A percentile compares a stretch with the other conserved stretches of the same genome.
Evolutionary conservation across 345 rosid species (phyloP).

Genomic region (Erysimum cheiranthoides): DNA sequence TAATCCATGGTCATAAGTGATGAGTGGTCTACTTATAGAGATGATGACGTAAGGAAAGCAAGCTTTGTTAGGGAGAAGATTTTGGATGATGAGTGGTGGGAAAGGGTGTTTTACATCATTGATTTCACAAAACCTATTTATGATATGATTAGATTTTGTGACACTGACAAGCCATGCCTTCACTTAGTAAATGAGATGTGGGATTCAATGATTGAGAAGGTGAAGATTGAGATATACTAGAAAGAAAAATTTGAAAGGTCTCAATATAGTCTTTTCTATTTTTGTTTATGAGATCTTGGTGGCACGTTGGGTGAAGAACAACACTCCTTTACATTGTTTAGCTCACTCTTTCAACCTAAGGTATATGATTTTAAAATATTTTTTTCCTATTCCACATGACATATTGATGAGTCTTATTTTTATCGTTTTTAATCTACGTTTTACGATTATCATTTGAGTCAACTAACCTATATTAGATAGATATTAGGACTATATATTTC

Average conservation of each 20-base stretch:
- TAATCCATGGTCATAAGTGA: not conserved
- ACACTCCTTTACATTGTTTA: not conserved
- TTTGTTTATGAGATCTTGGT: not conserved
- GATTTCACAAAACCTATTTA: not conserved
- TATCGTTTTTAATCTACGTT: too few species aligned
- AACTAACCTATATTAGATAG: too few species aligned
- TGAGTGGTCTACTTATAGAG: not conserved
- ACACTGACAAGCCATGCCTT: not conserved
- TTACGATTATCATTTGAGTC: too few species aligned
- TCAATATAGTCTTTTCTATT: not conserved
- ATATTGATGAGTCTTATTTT: too few species aligned
- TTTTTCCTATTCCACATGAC: too few species aligned
- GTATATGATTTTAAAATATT: too few species aligned
- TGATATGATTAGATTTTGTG: not conserved
- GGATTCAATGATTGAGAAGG: not conserved
- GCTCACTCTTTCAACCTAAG: not conserved
- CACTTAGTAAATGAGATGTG: too few species aligned
- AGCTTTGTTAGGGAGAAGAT: not conserved
- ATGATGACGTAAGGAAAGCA: not conserved
- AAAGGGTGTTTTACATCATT: not conserved
- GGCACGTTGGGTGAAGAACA: not conserved
- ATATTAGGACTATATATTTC: too few species aligned
- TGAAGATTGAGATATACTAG: not conserved
- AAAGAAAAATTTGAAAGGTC: not conserved
- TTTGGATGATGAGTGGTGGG: not conserved